Evolutionary conservation across 495 filamentous ascomycete genomes (phyloP).

Genomic region (Massariosphaeria phaeospora): DNA sequence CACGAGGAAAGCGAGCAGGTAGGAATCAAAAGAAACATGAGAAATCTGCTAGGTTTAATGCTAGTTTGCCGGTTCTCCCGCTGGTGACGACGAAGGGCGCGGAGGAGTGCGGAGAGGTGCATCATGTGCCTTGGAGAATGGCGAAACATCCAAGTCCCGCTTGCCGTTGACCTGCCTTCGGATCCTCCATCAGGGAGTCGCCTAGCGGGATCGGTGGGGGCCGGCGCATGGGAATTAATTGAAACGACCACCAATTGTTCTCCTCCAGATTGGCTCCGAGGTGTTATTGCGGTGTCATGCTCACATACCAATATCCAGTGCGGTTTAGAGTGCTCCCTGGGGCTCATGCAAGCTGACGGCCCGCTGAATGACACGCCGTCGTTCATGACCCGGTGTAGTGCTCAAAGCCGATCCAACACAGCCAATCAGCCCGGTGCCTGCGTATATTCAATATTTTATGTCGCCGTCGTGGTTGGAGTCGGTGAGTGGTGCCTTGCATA

Average conservation of each 20-base stretch:
- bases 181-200: slow-evolving; percentile 5
- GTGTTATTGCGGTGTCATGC: no score
- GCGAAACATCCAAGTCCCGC: slow-evolving; percentile 12
- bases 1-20: background rate
- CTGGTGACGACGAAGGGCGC: slow-evolving; percentile 15
- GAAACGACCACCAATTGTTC: background rate
- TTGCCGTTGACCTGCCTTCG: slow-evolving; percentile 13
- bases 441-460: background rate
- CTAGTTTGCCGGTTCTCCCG: slow-evolving; percentile 28
- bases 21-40: background rate
- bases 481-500: slow-evolving; percentile 26
- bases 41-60: slow-evolving; percentile 11
- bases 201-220: slow-evolving; percentile 24
- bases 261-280: no score
- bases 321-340: no score
- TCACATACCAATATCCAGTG: no score
- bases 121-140: slow-evolving; percentile 5
- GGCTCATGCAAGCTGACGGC: slow-evolving; percentile 16
- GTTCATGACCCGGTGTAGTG: background rate
- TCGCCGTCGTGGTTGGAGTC: background rate
- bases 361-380: slow-evolving; percentile 11
- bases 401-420: background rate
- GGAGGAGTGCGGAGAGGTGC: slow-evolving; percentile 17
- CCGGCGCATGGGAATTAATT: background rate
- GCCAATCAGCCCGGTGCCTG: background rate